Conservation (phyloP, 2,329 filamentous ascomycete genomes). For the Phaeosphaeriaceae sp. region DNA sequence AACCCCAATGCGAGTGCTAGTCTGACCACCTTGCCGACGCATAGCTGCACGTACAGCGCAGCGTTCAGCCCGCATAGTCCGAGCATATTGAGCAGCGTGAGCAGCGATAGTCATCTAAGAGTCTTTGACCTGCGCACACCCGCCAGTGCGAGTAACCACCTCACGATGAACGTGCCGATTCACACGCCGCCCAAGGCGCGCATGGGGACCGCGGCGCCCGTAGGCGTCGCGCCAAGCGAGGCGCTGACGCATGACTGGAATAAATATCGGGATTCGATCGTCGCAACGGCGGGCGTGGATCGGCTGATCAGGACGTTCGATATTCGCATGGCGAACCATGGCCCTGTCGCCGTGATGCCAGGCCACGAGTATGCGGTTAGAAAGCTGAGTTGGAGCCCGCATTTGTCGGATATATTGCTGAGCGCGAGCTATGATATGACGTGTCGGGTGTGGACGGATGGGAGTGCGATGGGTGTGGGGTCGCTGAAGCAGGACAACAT, state of each 20-base stretch:
- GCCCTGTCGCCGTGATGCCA: conserved; percentile 74
- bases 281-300: conserved; percentile 91
- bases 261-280: conserved; percentile 85
- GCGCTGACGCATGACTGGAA: conserved; percentile 98
- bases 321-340: conserved; percentile 75
- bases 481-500: conserved; percentile 40
- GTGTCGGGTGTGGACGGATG: conserved; percentile 91
- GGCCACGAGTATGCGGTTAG: conserved; percentile 93
- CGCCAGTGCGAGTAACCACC: conserved; percentile 84
- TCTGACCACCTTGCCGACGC: conserved; percentile 85
- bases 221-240: conserved; percentile 72
- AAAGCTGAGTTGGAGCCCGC: conserved; percentile 88
- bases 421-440: conserved; percentile 98
- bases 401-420: conserved; percentile 85
- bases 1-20: conserved; percentile 78
- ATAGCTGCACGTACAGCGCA: conserved; percentile 93
- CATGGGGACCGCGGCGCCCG: conserved; percentile 50
- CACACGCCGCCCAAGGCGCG: conserved; percentile 69
- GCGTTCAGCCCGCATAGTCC: conserved; percentile 89
- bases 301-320: conserved; percentile 88
- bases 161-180: conserved; percentile 82
- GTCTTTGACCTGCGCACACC: conserved; percentile 93
- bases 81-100: conserved; percentile 83
- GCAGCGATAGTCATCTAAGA: conserved; percentile 86
- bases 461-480: conserved; percentile 58